A percentile compares a stretch with the other conserved stretches of the same genome.
Conservation (phyloP, 73 alveolate genomes). For the Paramecium sonneborni region DNA sequence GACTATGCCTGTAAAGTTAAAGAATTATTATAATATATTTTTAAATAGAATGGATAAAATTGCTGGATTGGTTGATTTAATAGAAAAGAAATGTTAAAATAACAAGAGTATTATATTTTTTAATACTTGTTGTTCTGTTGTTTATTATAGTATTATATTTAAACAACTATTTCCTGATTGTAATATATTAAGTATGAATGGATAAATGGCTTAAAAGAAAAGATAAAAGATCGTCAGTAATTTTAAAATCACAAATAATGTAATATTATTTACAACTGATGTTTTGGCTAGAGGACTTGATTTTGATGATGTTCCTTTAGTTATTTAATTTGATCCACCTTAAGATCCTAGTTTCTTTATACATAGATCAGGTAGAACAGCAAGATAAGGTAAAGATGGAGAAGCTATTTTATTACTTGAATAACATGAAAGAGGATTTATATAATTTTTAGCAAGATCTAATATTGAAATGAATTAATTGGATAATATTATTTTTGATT, state of each 20-base stretch:
- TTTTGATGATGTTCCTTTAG: slow-evolving; percentile 9
- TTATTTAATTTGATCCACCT: slow-evolving; percentile 29
- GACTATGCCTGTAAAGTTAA: slow-evolving; percentile 56
- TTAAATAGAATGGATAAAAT: slow-evolving; percentile 71
- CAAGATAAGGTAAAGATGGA: slow-evolving; percentile 13
- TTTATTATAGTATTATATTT: slow-evolving; percentile 76
- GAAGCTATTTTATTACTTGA: background rate
- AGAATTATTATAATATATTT: slow-evolving; percentile 51
- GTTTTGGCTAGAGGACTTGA: slow-evolving; percentile 97
- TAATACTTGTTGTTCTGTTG: slow-evolving; percentile 95
- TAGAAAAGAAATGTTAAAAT: slow-evolving; percentile 57
- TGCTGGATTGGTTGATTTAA: slow-evolving; percentile 66
- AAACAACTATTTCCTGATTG: slow-evolving; percentile 58
- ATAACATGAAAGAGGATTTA: background rate
- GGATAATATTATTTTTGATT: background rate
- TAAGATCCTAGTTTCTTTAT: slow-evolving; percentile 36
- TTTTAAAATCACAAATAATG: slow-evolving; percentile 71
- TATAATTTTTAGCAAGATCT: background rate
- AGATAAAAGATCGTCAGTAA: slow-evolving; percentile 89
- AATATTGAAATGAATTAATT: background rate
- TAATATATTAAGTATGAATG: slow-evolving; percentile 88
- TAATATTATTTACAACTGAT: slow-evolving; percentile 97
- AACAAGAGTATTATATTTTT: slow-evolving; percentile 84
- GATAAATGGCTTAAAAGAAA: slow-evolving; percentile 93
- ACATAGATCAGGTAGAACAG: slow-evolving; percentile 49